Conservation (phyloP, 768 basidiomycete genomes). For the Lactifluus piperatus region DNA sequence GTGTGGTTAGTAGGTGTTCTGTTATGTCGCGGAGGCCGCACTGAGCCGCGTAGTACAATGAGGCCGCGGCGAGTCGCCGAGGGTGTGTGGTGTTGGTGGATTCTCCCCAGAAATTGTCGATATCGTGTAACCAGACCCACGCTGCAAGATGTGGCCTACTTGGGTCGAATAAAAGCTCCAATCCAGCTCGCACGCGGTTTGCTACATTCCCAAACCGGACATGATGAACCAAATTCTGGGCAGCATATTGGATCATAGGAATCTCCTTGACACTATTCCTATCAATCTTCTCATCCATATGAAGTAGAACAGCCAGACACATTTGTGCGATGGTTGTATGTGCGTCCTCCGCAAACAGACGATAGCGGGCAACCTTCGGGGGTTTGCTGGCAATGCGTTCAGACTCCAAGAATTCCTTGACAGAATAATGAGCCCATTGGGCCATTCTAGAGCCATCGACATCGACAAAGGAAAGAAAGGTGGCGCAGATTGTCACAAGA, state of each 20-base stretch:
- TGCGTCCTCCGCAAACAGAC: neutral
- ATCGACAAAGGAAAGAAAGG: constrained; percentile 4
- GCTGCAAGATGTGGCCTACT: constrained; percentile 5
- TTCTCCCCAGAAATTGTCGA: constrained; percentile 1
- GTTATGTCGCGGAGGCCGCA: neutral
- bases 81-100: neutral
- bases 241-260: constrained; percentile 7
- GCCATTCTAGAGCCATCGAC: constrained; percentile 1
- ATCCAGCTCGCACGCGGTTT: neutral
- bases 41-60: constrained; percentile 4
- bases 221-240: constrained; percentile 7
- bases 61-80: neutral
- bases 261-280: neutral
- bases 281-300: neutral
- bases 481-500: neutral
- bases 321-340: constrained; percentile 2
- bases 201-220: constrained; percentile 4
- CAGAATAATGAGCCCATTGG: constrained; percentile 2
- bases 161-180: constrained; percentile 2
- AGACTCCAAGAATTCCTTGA: constrained; percentile 7
- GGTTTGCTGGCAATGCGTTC: neutral
- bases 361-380: constrained; percentile 1
- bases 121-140: constrained; percentile 11
- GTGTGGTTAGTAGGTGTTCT: neutral
- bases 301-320: constrained; percentile 8